Percentiles rank a stretch among this genome's conserved stretches.
phyloP scores from a whole-genome alignment of 2,329 filamentous ascomycete genomes.

The Epichloe coenophiala region DNA sequence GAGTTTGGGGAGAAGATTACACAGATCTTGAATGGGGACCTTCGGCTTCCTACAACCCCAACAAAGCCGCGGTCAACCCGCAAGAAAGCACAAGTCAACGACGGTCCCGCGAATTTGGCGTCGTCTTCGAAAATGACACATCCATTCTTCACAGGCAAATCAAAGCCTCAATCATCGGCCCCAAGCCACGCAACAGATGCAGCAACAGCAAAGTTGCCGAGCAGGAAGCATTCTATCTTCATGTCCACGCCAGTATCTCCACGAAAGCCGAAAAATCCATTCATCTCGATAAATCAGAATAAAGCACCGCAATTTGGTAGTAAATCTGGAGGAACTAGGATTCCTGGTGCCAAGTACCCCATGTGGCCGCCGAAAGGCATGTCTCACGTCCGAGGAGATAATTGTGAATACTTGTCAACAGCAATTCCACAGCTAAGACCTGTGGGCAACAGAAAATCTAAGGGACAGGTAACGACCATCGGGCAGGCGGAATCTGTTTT shows the following conservation, averaged over 20 bases:
- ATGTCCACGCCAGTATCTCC: conserved; percentile 42
- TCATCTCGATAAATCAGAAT: conserved; percentile 14
- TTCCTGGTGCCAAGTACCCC: conserved; percentile 53
- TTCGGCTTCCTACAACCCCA: conserved; percentile 13
- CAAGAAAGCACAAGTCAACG: neutral
- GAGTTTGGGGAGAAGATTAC: conserved; percentile 48
- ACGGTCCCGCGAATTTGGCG: conserved; percentile 7
- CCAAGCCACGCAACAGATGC: conserved; percentile 10
- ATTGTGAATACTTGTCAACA: neutral
- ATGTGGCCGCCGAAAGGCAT: conserved; percentile 59
- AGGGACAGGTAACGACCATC: conserved; percentile 31
- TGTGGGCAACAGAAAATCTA: conserved; percentile 29
- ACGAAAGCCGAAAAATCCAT: conserved; percentile 22
- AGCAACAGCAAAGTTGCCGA: conserved; percentile 13
- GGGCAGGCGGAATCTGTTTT: conserved; percentile 30
- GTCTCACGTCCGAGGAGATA: conserved; percentile 45
- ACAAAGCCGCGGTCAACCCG: conserved; percentile 3
- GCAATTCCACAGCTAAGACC: neutral
- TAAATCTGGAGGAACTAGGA: conserved; percentile 35
- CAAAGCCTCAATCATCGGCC: conserved; percentile 14
- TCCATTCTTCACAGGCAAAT: conserved; percentile 28
- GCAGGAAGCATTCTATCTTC: conserved; percentile 28
- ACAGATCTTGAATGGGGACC: conserved; percentile 37
- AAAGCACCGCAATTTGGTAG: conserved; percentile 28
- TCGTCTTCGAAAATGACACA: conserved; percentile 21